Base-by-base conservation (phyloP, 2,329 filamentous ascomycete species). In the Arthrobotrys sphaeroides region DNA sequence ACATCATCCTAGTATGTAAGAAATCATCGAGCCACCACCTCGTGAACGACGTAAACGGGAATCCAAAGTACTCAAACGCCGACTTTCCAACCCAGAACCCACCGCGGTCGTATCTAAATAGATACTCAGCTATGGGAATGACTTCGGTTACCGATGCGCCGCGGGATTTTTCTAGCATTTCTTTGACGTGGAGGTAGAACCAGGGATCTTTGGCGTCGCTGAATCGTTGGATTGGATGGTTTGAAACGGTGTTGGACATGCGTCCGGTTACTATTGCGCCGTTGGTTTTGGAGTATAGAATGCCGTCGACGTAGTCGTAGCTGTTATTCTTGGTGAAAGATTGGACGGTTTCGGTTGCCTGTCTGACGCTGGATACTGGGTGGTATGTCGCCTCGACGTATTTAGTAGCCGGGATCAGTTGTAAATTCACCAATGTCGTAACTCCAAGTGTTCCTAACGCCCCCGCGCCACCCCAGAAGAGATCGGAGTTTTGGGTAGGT, bases 91-190 rank as follows among this genome's bases (percentile, higher is more conserved):
- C 87, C 90, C 89, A 91, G 82, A 91, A 91, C 1, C 86, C 88
- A 88, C 90, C 42, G 10, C 89, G 86, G 80, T 91, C 89, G 82
- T 90, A 91, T 13, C 90, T 86, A 81, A 91, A 91, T 73, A 91
- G 86, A 81, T 91, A 91, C 79, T 91, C 89, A 1, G 83, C 82
- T 0, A 91, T 78, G 0, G 89, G 89, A 1, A 91, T 85, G 68
- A 86, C 87, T 72, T 90, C 88, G 62, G 70, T 74, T 4, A 74
- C 70, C 3, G 70, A 38, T 16, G 55, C 43, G 1, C 70, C 70
- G 16, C 42, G 36, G 1, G 69, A n/a, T 16, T 66, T 67, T 20
- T 67, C 62, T 3, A 74, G 38, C 22, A 28, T 57, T 38, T 74
- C 62, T 16, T 87, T 82, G 0, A 87, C 90, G 77, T 91, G 90